phyloP scores from a whole-genome alignment of 306 rosid species.

The Purshia tridentata region DNA sequence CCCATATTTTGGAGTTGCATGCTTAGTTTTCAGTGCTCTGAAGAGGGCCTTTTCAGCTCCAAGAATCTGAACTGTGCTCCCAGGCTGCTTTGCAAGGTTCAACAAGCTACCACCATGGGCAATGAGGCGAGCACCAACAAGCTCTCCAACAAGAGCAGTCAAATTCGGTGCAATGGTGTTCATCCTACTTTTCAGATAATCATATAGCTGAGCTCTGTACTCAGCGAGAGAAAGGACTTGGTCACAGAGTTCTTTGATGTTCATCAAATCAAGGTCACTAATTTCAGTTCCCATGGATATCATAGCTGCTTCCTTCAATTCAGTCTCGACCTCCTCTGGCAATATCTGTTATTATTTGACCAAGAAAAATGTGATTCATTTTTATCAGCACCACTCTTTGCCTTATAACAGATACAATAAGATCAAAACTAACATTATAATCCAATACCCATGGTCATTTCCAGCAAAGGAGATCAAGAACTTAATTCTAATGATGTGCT shows the following conservation, averaged over 20 bases:
- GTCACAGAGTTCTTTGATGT: slow-evolving; percentile 81
- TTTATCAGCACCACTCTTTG: background rate
- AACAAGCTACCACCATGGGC: slow-evolving; percentile 91
- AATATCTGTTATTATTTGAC: slow-evolving; percentile 45
- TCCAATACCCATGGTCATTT: background rate
- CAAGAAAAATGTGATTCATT: background rate
- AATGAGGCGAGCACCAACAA: slow-evolving; percentile 96
- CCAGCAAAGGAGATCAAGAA: background rate
- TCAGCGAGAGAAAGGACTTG: slow-evolving; percentile 89
- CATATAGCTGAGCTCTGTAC: slow-evolving; percentile 83
- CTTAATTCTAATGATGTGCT: background rate
- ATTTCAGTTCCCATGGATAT: slow-evolving; percentile 98
- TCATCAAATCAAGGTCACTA: slow-evolving; percentile 81
- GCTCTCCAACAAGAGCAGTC: slow-evolving; percentile 93
- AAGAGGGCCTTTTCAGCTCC: slow-evolving; percentile 98
- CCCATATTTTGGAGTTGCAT: slow-evolving; percentile 92
- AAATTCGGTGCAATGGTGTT: slow-evolving; percentile 90
- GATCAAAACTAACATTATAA: background rate
- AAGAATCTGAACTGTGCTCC: slow-evolving; percentile 91
- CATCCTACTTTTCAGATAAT: slow-evolving; percentile 88
- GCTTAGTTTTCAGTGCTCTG: slow-evolving; percentile 89
- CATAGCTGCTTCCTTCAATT: slow-evolving; percentile 78
- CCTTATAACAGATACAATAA: background rate
- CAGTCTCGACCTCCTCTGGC: slow-evolving; percentile 73
- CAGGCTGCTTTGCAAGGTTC: slow-evolving; percentile 97